These are phyloP conservation scores for Drechslerella dactyloides DNA, from an alignment of 2,329 filamentous ascomycete species.

Conservation along the genomic window DNA sequence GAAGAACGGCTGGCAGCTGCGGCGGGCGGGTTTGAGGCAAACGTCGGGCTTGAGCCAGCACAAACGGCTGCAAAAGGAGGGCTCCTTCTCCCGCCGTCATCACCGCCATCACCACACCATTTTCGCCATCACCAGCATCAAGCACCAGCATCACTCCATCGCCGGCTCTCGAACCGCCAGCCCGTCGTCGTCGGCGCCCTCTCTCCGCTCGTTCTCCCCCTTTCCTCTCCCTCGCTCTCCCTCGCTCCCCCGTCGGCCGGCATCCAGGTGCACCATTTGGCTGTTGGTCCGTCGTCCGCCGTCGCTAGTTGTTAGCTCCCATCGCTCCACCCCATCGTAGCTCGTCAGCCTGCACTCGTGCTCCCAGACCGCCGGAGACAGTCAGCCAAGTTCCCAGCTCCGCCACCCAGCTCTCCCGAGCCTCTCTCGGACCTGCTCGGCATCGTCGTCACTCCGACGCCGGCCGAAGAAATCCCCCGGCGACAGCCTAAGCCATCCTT, in stretches of 20 bases:
- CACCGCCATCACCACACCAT: background rate
- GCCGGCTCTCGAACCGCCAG: background rate
- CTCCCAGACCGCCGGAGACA: background rate
- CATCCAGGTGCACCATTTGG: background rate
- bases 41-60: background rate
- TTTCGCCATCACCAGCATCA: background rate
- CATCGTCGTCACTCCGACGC: constrained; percentile 8
- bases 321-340: background rate
- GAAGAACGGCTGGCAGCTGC: no score
- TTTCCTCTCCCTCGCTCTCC: background rate
- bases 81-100: background rate
- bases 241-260: constrained; percentile 2
- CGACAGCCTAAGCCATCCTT: constrained; percentile 9
- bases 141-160: background rate
- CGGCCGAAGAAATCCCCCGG: constrained; percentile 4
- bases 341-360: background rate
- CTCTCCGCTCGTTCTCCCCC: background rate
- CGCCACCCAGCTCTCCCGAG: constrained; percentile 35
- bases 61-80: background rate
- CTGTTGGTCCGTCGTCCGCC: background rate
- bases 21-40: no score
- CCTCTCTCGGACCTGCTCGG: constrained; percentile 23
- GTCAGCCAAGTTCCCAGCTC: constrained; percentile 8
- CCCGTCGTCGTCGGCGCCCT: background rate
- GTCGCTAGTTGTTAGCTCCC: background rate